A percentile compares a stretch with the other conserved stretches of the same genome.
Conservation (phyloP, 2,329 filamentous ascomycete species). For the Aplosporella prunicola region DNA sequence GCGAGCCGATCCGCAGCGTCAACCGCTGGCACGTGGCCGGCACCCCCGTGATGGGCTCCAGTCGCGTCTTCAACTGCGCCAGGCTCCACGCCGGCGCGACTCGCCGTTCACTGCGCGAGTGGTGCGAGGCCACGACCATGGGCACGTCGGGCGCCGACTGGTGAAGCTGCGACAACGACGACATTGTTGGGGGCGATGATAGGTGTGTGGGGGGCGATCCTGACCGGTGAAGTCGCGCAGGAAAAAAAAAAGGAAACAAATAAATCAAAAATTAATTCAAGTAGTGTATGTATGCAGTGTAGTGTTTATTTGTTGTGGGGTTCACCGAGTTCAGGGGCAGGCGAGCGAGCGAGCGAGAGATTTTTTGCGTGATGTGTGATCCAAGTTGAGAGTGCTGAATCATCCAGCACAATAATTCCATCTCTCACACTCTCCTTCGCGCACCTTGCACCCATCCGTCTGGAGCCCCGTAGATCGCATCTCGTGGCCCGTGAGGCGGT, state of each 20-base stretch:
- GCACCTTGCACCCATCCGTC: too few relatives aligned
- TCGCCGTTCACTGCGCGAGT: constrained; percentile 75
- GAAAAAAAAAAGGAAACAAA: too few relatives aligned
- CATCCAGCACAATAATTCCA: too few relatives aligned
- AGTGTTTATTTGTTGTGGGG: too few relatives aligned
- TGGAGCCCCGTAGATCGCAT: too few relatives aligned
- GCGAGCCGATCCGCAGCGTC: constrained; percentile 56
- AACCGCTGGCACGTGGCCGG: constrained; percentile 72
- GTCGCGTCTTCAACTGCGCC: constrained; percentile 69
- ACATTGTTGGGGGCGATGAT: constrained; percentile 3
- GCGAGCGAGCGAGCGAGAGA: too few relatives aligned
- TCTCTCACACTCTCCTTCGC: too few relatives aligned
- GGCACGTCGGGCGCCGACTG: constrained; percentile 60
- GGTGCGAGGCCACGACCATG: constrained; percentile 65
- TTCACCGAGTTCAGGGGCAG: too few relatives aligned
- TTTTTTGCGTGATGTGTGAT: too few relatives aligned
- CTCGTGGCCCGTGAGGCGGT: constrained; percentile 4
- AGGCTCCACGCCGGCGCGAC: constrained; percentile 90
- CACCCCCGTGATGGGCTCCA: constrained; percentile 88
- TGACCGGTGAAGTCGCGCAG: not conserved
- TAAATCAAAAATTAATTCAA: too few relatives aligned
- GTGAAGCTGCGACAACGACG: not conserved
- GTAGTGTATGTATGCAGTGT: too few relatives aligned
- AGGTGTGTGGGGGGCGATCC: not conserved
- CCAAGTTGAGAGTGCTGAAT: too few relatives aligned